A percentile compares a stretch with the other conserved stretches of the same genome.
These are phyloP conservation scores for Colletotrichum sp. DNA, from an alignment of 2,329 filamentous ascomycete genomes.

Conservation along the genomic window DNA sequence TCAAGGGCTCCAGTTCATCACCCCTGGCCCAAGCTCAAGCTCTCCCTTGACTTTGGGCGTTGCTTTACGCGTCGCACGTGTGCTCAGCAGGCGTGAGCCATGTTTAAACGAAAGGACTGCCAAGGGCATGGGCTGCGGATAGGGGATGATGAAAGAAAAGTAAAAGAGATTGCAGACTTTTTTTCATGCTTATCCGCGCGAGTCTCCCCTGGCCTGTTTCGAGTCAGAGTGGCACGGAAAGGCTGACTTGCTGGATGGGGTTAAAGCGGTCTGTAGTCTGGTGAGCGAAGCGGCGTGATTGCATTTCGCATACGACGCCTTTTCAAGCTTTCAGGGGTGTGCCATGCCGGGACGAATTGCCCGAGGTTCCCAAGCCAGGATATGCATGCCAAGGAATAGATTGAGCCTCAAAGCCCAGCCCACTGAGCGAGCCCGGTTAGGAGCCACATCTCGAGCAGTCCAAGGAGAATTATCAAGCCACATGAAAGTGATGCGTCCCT, in stretches of 20 bases:
- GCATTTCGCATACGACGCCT: not conserved
- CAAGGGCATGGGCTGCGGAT: slow-evolving; percentile 1
- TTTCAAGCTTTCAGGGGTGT: not conserved
- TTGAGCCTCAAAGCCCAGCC: slow-evolving; percentile 13
- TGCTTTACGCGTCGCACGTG: not conserved
- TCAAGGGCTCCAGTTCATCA: not conserved
- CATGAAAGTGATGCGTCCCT: not conserved
- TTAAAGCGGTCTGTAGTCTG: not conserved
- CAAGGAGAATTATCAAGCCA: not conserved
- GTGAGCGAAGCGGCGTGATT: not conserved
- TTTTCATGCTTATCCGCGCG: not conserved
- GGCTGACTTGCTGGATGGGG: not conserved
- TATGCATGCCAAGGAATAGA: slow-evolving; percentile 7
- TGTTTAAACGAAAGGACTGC: not conserved
- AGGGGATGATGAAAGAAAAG: not conserved
- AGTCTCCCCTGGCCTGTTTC: slow-evolving; percentile 1
- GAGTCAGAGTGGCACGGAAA: not conserved
- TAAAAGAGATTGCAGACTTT: not conserved
- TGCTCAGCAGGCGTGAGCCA: not conserved
- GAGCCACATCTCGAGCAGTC: not conserved
- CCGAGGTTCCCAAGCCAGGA: not conserved
- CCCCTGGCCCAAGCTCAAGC: not conserved
- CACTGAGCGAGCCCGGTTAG: not conserved
- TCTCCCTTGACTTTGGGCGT: not conserved
- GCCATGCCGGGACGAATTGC: not conserved